These are phyloP conservation scores for Parmelia sp. DNA, from an alignment of 495 filamentous ascomycete species.

Conservation along the genomic window DNA sequence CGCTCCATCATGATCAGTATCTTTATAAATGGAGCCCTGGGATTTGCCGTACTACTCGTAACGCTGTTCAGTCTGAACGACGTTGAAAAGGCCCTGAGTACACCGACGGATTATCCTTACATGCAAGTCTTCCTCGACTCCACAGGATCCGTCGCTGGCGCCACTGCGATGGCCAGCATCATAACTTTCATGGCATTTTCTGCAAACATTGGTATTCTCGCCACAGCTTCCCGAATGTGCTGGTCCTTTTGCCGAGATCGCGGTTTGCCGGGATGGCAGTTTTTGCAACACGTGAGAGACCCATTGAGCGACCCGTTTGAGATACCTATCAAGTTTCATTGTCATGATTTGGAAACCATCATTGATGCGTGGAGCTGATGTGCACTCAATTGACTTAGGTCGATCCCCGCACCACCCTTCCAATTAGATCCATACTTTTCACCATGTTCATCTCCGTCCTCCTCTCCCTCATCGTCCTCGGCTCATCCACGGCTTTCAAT, in stretches of 20 bases:
- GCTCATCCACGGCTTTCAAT: constrained; percentile 43
- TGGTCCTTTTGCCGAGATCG: constrained; percentile 52
- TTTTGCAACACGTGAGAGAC: constrained; percentile 33
- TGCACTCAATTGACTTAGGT: constrained; percentile 9
- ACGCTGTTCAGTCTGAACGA: constrained; percentile 30
- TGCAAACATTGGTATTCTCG: constrained; percentile 40
- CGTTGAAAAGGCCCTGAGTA: constrained; percentile 28
- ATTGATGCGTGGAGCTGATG: background rate
- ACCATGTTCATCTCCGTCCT: constrained; percentile 38
- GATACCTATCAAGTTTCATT: background rate
- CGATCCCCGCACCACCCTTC: constrained; percentile 41
- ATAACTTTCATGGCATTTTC: constrained; percentile 38
- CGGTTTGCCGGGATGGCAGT: constrained; percentile 42
- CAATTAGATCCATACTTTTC: constrained; percentile 43
- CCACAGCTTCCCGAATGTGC: constrained; percentile 48
- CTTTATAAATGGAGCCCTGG: constrained; percentile 38
- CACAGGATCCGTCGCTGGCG: constrained; percentile 30
- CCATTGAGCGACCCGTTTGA: background rate
- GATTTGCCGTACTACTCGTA: constrained; percentile 30
- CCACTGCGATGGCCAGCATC: constrained; percentile 28
- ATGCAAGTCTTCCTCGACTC: constrained; percentile 36
- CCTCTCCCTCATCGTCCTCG: constrained; percentile 43
- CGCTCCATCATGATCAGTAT: constrained; percentile 39
- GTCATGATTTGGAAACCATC: background rate
- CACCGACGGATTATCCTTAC: constrained; percentile 34